Percentiles rank a stretch among this genome's conserved stretches.
phyloP scores from a whole-genome alignment of 805 yeast genomes.

The Spathaspora boniae region DNA sequence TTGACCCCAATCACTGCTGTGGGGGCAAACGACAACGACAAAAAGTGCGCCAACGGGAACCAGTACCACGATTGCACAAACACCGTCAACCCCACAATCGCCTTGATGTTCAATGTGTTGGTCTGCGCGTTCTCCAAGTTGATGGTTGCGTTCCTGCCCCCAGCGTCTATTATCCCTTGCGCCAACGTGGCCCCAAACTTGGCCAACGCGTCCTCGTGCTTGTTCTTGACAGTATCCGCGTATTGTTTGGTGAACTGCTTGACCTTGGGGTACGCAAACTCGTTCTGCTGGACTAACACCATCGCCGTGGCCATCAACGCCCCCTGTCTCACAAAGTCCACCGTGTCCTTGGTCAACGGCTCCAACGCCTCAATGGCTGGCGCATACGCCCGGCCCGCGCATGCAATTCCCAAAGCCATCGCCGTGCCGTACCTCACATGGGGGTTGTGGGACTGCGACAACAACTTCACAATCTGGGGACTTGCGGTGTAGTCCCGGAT shows the following conservation, averaged over 20 bases:
- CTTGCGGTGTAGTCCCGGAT: slow-evolving; percentile 89
- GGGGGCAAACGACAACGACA: slow-evolving; percentile 88
- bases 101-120: slow-evolving; percentile 84
- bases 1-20: slow-evolving; percentile 86
- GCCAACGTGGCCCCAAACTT: slow-evolving; percentile 96
- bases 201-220: slow-evolving; percentile 95
- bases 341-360: slow-evolving; percentile 89
- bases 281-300: slow-evolving; percentile 86
- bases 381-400: slow-evolving; percentile 89
- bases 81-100: slow-evolving; percentile 86
- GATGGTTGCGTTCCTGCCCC: slow-evolving; percentile 96
- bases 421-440: slow-evolving; percentile 99
- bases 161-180: slow-evolving; percentile 97
- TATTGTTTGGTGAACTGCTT: slow-evolving; percentile 69
- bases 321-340: slow-evolving; percentile 97
- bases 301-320: slow-evolving; percentile 89
- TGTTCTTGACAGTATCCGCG: slow-evolving; percentile 73
- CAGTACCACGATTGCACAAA: slow-evolving; percentile 97
- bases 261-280: slow-evolving; percentile 75
- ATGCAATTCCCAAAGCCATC: slow-evolving; percentile 92
- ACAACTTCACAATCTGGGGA: slow-evolving; percentile 89
- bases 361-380: slow-evolving; percentile 90
- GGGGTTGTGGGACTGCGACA: slow-evolving; percentile 93
- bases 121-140: slow-evolving; percentile 85
- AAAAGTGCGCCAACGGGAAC: slow-evolving; percentile 95